Evolutionary conservation across 805 yeast species (phyloP), one percentile per base, ranked within the genome.

Genomic region (Cyberlindnera amylophila): DNA sequence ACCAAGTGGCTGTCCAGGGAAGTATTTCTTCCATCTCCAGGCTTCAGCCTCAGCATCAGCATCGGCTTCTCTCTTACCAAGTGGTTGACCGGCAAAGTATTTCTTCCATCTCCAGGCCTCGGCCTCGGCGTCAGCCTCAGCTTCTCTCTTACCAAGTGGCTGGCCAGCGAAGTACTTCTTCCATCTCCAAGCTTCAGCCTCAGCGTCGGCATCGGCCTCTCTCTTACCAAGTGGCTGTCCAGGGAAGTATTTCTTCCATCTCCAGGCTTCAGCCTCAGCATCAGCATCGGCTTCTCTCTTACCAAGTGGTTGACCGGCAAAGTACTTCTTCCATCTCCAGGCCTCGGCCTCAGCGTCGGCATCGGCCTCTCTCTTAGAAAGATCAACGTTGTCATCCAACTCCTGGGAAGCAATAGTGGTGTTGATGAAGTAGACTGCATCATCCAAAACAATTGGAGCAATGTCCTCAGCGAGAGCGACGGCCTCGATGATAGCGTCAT

Each of bases 341-440:
- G 56, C 50, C 21, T 45, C 52, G 27, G 27, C 27, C n/a, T 27
- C 30, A 27, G 30, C 30, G 10, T 27, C 30, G 24, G 55, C 54
- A 8, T 46, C 45, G 30, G 30, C 30, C n/a, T 42, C 46, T 23
- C 59, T 37, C 46, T 55, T 55, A 8, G 49, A 29, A 30, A 51
- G 38, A n/a, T 35, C 49, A 3, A 19, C n/a, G 41, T 49, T 44
- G 12, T 34, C 47, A 15, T n/a, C 36, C 36, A 41, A 30, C 33
- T 53, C 57, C 16, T 39, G 41, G 8, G 43, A 39, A 19, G 54
- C 51, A 19, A 55, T 45, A 28, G 61, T 57, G 23, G 57, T 46
- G 50, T 55, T 57, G 34, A 57, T 45, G 40, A 57, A 57, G 47
- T 34, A 52, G 29, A 57, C 58, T 32, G 59, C 41, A 35, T 55